A percentile compares a stretch with the other conserved stretches of the same genome.
Conservation (phyloP, 2,329 filamentous ascomycete genomes). For the Monilinia aucupariae region DNA sequence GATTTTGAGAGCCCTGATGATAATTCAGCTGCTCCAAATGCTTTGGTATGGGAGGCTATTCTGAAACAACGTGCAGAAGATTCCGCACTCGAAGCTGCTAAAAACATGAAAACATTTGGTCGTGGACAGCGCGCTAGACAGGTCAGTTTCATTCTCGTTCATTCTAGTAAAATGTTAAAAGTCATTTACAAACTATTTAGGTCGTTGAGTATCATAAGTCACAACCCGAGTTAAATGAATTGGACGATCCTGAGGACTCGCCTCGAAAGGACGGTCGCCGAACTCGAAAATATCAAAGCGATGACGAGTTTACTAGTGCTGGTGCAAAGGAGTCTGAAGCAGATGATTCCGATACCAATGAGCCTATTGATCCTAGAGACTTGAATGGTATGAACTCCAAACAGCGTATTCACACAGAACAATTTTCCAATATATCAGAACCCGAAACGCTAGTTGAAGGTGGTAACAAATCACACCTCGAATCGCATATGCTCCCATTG, state of each 20-base stretch:
- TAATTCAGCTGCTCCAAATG: slow-evolving; percentile 52
- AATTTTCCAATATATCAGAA: neutral
- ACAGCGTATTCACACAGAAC: neutral
- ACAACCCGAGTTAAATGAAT: slow-evolving; percentile 17
- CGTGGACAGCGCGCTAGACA: slow-evolving; percentile 62
- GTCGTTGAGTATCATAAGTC: slow-evolving; percentile 24
- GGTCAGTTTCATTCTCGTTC: slow-evolving; percentile 24
- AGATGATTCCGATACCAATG: slow-evolving; percentile 21
- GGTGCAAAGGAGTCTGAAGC: slow-evolving; percentile 30
- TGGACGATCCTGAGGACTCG: slow-evolving; percentile 20
- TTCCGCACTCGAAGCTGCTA: slow-evolving; percentile 65
- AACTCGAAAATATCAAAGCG: slow-evolving; percentile 23
- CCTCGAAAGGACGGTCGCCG: slow-evolving; percentile 20
- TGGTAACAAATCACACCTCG: neutral
- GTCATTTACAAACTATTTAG: slow-evolving; percentile 11
- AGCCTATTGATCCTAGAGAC: slow-evolving; percentile 1
- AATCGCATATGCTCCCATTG: no score
- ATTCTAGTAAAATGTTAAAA: neutral
- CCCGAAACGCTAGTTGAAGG: neutral
- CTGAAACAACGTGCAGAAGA: slow-evolving; percentile 74
- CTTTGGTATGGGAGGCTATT: slow-evolving; percentile 84
- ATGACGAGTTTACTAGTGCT: slow-evolving; percentile 33
- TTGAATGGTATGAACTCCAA: slow-evolving; percentile 17
- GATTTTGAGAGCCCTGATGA: slow-evolving; percentile 50
- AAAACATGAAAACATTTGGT: slow-evolving; percentile 69